phyloP scores from a whole-genome alignment of 371 early-diverging fungal species.

The Mortierella sp. region DNA sequence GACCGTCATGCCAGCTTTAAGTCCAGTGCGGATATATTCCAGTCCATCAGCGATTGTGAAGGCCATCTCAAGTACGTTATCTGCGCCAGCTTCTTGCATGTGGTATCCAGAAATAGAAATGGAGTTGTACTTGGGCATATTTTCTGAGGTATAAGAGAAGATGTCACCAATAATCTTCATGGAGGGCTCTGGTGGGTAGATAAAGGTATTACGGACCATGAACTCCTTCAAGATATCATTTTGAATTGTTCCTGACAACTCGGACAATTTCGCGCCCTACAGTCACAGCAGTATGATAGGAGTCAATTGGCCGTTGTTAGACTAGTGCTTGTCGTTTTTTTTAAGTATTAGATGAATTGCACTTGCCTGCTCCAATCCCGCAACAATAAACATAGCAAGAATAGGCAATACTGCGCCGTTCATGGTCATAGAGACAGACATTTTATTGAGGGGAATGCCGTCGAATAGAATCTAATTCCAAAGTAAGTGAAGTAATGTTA shows the following conservation, averaged over 20 bases:
- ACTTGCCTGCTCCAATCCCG: conserved; percentile 81
- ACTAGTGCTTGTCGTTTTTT: no score
- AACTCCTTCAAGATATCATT: conserved; percentile 94
- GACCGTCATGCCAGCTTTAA: conserved; percentile 85
- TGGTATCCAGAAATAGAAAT: conserved; percentile 93
- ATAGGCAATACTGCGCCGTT: conserved; percentile 92
- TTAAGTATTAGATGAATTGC: background rate
- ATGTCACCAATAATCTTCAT: conserved; percentile 91
- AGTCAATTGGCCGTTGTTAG: background rate
- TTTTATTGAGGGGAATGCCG: conserved; percentile 87
- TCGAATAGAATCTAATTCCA: conserved; percentile 76
- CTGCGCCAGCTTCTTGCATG: conserved; percentile 92
- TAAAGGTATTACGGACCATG: conserved; percentile 93
- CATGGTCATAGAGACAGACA: conserved; percentile 94
- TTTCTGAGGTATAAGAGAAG: conserved; percentile 83
- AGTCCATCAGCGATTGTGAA: conserved; percentile 91
- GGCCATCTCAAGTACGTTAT: conserved; percentile 85
- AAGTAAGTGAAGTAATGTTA: background rate
- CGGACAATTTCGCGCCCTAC: conserved; percentile 79
- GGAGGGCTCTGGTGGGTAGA: conserved; percentile 87
- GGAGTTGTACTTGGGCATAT: conserved; percentile 93
- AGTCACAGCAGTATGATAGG: background rate
- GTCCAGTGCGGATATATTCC: conserved; percentile 82
- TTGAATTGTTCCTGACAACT: conserved; percentile 88
- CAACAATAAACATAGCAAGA: conserved; percentile 90